Evolutionary conservation across 208 protist genomes (phyloP), one percentile per base, ranked within the genome.

Genomic region (Strigomonas galati): DNA sequence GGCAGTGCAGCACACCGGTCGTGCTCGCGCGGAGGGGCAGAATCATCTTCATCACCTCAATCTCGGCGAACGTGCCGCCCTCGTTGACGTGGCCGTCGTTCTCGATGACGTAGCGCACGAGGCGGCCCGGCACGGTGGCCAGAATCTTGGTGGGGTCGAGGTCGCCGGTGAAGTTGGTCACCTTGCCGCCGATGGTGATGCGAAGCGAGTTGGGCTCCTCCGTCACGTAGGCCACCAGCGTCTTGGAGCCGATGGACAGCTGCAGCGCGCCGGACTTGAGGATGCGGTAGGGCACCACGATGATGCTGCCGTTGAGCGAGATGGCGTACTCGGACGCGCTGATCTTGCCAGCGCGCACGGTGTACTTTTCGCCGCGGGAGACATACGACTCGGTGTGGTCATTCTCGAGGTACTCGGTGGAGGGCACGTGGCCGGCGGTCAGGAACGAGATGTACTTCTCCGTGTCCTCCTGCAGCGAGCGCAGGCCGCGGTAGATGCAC

Each of bases 21-120:
- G 92, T 87, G 48, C 78, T 76, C 6, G 84, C 83, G 12, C 88
- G 77, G 10, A 99, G 61, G 23, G 96, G 89, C 70, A 99, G 84
- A 71, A 98, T 93, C 98, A 99, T 99, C 82, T 99, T 99, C 98
- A 99, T 99, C n/a, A 98, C 96, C 72, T 99, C 97, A 44, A 98
- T 84, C 74, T 99, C 97, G 15, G 96, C 97, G 66, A 94, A 98
- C 21, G 97, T 81, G 52, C 81, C 71, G 51, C 82, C 86, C 55
- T 89, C 87, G 52, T 76, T 80, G 26, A 99, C 85, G 55, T 97
- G 90, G 10, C 78, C 84, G 56, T 93, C 95, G 55, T 99, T 91
- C 24, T 76, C 74, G 32, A 98, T 89, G 23, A 99, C 72, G 78
- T 97, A 99, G 32, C 96, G 87, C 19, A 99, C 93, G 2, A 99